These are phyloP conservation scores for Plasmodium vinckei DNA, from an alignment of 169 alveolate species.

Conservation along the genomic window DNA sequence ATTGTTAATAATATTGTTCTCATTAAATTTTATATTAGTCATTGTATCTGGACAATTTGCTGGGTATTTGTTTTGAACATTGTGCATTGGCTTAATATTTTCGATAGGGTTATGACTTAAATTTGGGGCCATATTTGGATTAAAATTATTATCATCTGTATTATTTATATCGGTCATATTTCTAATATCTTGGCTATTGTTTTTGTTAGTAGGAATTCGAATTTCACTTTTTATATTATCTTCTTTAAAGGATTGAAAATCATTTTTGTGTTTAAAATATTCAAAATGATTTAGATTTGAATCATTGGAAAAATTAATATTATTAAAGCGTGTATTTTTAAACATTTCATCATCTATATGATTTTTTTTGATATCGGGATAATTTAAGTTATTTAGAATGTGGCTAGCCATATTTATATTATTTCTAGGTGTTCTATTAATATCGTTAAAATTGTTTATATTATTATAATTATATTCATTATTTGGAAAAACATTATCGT, in stretches of 20 bases:
- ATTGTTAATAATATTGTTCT: not conserved
- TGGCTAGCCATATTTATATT: not conserved
- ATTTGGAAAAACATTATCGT: conserved; percentile 1
- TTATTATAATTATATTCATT: not conserved
- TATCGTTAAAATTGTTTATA: not conserved
- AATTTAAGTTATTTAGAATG: not conserved
- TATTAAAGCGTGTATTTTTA: too few relatives aligned
- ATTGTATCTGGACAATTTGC: too few relatives aligned
- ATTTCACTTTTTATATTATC: not conserved
- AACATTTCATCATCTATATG: too few relatives aligned
- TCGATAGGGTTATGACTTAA: conserved; percentile 2
- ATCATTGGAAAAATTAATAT: not conserved
- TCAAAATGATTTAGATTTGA: not conserved
- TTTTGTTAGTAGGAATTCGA: conserved; percentile 1
- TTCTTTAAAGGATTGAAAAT: not conserved
- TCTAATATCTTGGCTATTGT: not conserved
- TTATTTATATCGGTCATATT: not conserved
- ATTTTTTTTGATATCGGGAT: too few relatives aligned
- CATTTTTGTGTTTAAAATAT: not conserved
- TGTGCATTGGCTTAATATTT: not conserved
- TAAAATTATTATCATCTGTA: not conserved
- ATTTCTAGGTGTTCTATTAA: not conserved
- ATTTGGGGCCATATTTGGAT: not conserved
- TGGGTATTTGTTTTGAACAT: too few relatives aligned
- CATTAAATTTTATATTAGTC: not conserved